Percentiles rank a stretch among this genome's conserved stretches.
These are phyloP conservation scores for Cladophialophora immunda DNA, from an alignment of 2,329 filamentous ascomycete genomes.

Conservation along the genomic window DNA sequence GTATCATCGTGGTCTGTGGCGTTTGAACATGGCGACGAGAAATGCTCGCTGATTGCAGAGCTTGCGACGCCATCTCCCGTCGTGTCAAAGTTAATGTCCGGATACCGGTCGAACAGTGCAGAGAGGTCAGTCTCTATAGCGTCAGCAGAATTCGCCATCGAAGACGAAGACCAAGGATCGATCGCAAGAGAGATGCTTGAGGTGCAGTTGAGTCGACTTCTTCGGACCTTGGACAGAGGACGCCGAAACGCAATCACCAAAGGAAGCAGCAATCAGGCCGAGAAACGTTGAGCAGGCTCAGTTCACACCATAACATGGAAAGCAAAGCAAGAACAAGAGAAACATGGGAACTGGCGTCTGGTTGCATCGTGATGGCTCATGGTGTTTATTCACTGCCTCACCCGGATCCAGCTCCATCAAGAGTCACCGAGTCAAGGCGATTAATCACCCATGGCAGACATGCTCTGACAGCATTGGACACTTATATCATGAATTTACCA, in stretches of 20 bases:
- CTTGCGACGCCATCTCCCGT: constrained; percentile 1
- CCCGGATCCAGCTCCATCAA: neutral
- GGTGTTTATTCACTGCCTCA: neutral
- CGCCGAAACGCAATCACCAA: neutral
- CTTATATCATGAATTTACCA: constrained; percentile 32
- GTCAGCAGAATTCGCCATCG: constrained; percentile 21
- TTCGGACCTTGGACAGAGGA: neutral
- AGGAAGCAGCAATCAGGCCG: neutral
- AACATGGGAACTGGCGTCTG: neutral
- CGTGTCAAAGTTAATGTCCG: constrained; percentile 38
- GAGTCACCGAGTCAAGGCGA: neutral
- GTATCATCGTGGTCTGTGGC: constrained; percentile 28
- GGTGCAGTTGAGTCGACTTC: neutral
- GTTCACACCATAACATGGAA: neutral
- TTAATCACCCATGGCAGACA: neutral
- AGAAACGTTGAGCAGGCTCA: neutral
- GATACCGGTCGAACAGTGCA: constrained; percentile 35
- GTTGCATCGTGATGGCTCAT: neutral
- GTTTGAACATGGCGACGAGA: constrained; percentile 35
- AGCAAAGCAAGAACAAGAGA: neutral
- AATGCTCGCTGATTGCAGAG: constrained; percentile 13
- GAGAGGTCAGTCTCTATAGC: constrained; percentile 28
- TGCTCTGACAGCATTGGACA: constrained; percentile 4
- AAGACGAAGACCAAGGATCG: neutral
- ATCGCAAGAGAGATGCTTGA: neutral